phyloP scores from a whole-genome alignment of 2,329 filamentous ascomycete genomes.

The Hypomyces perniciosus region DNA sequence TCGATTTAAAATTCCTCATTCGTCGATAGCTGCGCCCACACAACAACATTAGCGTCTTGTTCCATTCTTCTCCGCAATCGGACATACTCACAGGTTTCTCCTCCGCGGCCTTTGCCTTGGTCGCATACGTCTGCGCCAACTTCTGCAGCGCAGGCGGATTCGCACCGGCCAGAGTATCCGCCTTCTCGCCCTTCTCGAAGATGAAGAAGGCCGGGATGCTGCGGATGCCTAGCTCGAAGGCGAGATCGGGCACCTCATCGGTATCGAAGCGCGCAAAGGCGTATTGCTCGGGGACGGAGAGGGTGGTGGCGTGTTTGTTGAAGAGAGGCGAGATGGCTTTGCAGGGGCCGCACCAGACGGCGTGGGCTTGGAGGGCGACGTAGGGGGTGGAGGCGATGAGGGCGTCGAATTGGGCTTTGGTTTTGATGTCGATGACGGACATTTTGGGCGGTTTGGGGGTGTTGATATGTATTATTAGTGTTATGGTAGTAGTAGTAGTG shows the following conservation, averaged over 20 bases:
- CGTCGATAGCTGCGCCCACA: conserved; percentile 15
- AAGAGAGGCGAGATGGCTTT: conserved; percentile 53
- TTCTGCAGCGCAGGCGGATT: conserved; percentile 29
- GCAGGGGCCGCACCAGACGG: conserved; percentile 57
- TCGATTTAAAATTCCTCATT: conserved; percentile 18
- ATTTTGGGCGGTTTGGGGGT: conserved; percentile 18
- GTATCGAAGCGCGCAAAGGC: conserved; percentile 56
- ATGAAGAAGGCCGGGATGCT: conserved; percentile 57
- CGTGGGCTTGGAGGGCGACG: conserved; percentile 53
- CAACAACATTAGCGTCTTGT: neutral
- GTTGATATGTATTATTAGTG: neutral
- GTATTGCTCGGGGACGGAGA: conserved; percentile 34
- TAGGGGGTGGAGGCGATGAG: conserved; percentile 43
- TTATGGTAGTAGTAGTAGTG: too few species aligned
- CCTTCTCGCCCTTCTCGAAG: conserved; percentile 48
- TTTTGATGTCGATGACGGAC: conserved; percentile 32
- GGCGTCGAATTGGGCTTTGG: conserved; percentile 41
- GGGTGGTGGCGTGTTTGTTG: conserved; percentile 38
- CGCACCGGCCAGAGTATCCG: conserved; percentile 38
- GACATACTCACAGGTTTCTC: conserved; percentile 2
- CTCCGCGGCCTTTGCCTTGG: conserved; percentile 17
- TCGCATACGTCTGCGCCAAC: conserved; percentile 20
- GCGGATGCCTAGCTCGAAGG: conserved; percentile 43
- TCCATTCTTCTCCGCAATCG: neutral
- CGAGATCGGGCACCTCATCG: conserved; percentile 46